phyloP scores from a whole-genome alignment of 192 early-diverging fungal genomes.

The Helicostylum pulchrum region DNA sequence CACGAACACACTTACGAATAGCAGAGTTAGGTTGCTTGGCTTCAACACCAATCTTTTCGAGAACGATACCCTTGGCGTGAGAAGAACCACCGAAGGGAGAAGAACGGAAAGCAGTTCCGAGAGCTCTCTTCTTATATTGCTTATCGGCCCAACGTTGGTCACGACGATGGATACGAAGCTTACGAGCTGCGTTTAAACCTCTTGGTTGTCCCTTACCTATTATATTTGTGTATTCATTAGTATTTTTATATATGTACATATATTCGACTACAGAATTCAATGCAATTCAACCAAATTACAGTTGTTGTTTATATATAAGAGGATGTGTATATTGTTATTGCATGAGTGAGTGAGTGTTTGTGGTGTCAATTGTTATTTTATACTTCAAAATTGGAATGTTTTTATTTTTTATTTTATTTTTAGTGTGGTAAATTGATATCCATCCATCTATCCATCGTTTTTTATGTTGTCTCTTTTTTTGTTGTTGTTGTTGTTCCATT shows the following conservation, averaged over 20 bases:
- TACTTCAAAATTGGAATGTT: too few relatives aligned
- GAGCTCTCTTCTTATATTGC: constrained; percentile 96
- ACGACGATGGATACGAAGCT: constrained; percentile 95
- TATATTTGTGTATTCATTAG: not conserved
- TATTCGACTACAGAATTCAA: too few relatives aligned
- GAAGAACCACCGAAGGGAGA: constrained; percentile 99
- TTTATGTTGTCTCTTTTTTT: not conserved
- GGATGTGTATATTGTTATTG: too few relatives aligned
- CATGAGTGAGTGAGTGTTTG: too few relatives aligned
- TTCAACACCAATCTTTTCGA: constrained; percentile 99
- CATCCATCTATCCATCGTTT: not conserved
- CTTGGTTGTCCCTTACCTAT: constrained; percentile 87
- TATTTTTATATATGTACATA: too few relatives aligned
- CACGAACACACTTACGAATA: constrained; percentile 99
- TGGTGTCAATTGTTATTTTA: too few relatives aligned
- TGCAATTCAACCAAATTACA: too few relatives aligned
- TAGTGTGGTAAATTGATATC: not conserved
- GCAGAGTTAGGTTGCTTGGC: constrained; percentile 99
- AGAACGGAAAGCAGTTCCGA: constrained; percentile 96
- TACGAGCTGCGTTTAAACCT: constrained; percentile 98
- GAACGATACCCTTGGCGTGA: constrained; percentile 99
- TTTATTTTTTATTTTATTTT: too few relatives aligned
- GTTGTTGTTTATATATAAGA: too few relatives aligned
- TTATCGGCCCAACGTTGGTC: constrained; percentile 99
- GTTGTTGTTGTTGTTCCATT: not conserved